Evolutionary conservation across 1,139 yeast species (phyloP).

Genomic region (Hyphopichia wangnamkhiaoensis): DNA sequence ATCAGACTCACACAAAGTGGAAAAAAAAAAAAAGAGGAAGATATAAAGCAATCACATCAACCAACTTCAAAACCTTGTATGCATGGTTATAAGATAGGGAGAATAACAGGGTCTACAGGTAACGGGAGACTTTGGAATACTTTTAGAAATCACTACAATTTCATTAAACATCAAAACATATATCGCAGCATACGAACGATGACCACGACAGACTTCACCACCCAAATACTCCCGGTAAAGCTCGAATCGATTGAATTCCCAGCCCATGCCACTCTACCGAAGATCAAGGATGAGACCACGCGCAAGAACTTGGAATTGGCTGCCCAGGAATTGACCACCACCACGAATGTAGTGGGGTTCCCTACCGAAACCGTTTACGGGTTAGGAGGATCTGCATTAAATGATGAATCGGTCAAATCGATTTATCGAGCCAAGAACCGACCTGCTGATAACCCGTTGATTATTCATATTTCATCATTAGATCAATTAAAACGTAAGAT

Average conservation of each 20-base stretch:
- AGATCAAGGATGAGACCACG: slow-evolving; percentile 54
- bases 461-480: slow-evolving; percentile 81
- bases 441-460: slow-evolving; percentile 93
- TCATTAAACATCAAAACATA: no score
- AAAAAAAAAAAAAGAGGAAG: no score
- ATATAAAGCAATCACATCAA: no score
- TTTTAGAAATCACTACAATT: no score
- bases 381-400: slow-evolving; percentile 82
- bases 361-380: slow-evolving; percentile 99
- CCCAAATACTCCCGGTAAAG: slow-evolving; percentile 35
- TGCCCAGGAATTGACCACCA: slow-evolving; percentile 50
- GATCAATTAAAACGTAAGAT: slow-evolving; percentile 65
- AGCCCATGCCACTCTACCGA: slow-evolving; percentile 29
- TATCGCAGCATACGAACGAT: background rate
- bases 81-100: no score
- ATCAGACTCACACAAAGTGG: no score
- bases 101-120: no score
- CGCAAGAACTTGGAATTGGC: slow-evolving; percentile 54
- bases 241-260: slow-evolving; percentile 28
- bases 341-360: slow-evolving; percentile 75
- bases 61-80: no score
- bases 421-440: slow-evolving; percentile 88
- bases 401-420: slow-evolving; percentile 68
- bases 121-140: no score
- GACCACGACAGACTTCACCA: slow-evolving; percentile 10